phyloP scores from a whole-genome alignment of 2,329 filamentous ascomycete species.

The Pestalotiopsis sp. region DNA sequence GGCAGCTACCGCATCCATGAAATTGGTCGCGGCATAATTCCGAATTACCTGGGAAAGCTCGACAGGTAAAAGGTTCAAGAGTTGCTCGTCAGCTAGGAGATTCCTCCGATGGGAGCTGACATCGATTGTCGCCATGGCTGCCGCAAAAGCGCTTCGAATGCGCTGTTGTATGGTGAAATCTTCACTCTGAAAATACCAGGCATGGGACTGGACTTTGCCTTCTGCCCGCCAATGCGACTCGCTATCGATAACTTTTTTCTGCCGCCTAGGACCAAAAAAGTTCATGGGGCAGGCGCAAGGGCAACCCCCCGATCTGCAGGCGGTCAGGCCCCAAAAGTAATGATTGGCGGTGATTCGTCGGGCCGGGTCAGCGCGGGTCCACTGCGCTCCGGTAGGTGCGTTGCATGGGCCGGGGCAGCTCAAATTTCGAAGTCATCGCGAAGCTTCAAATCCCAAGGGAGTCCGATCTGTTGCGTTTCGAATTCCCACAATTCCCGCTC shows the following conservation, averaged over 20 bases:
- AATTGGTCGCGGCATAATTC: conserved; percentile 60
- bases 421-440: conserved; percentile 9
- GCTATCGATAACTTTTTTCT: conserved; percentile 9
- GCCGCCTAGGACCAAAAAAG: background rate
- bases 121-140: conserved; percentile 55
- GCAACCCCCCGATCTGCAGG: background rate
- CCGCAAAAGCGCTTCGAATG: conserved; percentile 7
- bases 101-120: conserved; percentile 55
- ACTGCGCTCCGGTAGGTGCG: background rate
- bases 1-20: conserved; percentile 70
- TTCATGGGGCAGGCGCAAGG: background rate
- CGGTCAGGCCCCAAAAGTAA: conserved; percentile 1
- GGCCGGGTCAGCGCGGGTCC: background rate
- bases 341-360: conserved; percentile 6
- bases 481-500: conserved; percentile 20
- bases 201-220: background rate
- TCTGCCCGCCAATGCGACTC: background rate
- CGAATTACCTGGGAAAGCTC: conserved; percentile 70
- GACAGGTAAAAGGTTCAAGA: conserved; percentile 62
- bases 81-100: conserved; percentile 54
- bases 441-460: conserved; percentile 11
- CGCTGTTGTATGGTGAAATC: background rate
- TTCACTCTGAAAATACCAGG: background rate
- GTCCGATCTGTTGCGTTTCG: conserved; percentile 10
- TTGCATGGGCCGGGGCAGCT: conserved; percentile 2